Evolutionary conservation across 1,284 basidiomycete species (phyloP).

Genomic region (Rhizopogon parksii): DNA sequence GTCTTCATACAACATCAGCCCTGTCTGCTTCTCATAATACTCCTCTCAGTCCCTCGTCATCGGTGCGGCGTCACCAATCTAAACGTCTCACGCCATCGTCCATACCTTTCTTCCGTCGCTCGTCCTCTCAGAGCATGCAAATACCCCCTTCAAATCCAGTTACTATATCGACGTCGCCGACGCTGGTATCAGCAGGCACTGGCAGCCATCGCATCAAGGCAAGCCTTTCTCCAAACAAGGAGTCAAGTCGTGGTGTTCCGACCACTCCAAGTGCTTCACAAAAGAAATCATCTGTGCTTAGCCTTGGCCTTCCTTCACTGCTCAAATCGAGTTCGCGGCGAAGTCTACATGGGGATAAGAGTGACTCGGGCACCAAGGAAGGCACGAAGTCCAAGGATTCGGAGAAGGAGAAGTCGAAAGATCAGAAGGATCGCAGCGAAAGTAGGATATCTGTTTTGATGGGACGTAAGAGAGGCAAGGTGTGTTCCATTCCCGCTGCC

Average conservation of each 20-base stretch:
- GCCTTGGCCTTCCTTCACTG: slow-evolving; percentile 72
- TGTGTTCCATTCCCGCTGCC: slow-evolving; percentile 31
- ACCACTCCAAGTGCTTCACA: slow-evolving; percentile 51
- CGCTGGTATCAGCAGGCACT: slow-evolving; percentile 36
- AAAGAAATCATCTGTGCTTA: slow-evolving; percentile 71
- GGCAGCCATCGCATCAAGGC: slow-evolving; percentile 33
- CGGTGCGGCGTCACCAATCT: slow-evolving; percentile 57
- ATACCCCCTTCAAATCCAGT: slow-evolving; percentile 35
- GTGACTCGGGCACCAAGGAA: slow-evolving; percentile 40
- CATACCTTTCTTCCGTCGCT: slow-evolving; percentile 92
- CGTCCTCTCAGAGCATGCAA: slow-evolving; percentile 84
- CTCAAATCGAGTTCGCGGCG: slow-evolving; percentile 80
- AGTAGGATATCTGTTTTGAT: slow-evolving; percentile 83
- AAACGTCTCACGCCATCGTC: slow-evolving; percentile 88
- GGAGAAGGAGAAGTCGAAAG: slow-evolving; percentile 58
- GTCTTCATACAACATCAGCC: slow-evolving; percentile 51
- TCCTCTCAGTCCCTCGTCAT: slow-evolving; percentile 66
- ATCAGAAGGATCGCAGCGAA: slow-evolving; percentile 77
- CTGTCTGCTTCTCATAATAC: slow-evolving; percentile 42
- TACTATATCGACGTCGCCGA: slow-evolving; percentile 45
- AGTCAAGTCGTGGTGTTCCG: slow-evolving; percentile 45
- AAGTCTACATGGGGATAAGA: slow-evolving; percentile 69
- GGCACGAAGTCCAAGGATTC: slow-evolving; percentile 37
- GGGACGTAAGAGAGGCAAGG: slow-evolving; percentile 89
- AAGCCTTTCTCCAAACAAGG: slow-evolving; percentile 45